These are phyloP conservation scores for Phanerochaete carnosa DNA, from an alignment of 768 basidiomycete genomes.

Conservation along the genomic window DNA sequence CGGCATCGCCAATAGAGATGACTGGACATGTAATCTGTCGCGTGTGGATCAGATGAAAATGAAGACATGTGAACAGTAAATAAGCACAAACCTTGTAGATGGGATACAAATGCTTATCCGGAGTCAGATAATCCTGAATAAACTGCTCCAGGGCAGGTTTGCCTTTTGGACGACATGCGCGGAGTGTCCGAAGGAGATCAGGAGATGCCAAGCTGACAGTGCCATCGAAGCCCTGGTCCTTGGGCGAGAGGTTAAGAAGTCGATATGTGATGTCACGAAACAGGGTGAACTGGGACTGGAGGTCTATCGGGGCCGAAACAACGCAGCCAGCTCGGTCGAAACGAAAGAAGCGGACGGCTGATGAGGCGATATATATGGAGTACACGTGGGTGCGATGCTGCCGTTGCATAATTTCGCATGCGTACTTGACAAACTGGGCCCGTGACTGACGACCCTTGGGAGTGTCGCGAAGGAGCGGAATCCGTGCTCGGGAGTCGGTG, in stretches of 20 bases:
- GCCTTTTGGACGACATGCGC: not conserved
- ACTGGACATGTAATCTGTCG: not conserved
- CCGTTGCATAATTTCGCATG: not conserved
- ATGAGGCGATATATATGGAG: not conserved
- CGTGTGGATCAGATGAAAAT: not conserved
- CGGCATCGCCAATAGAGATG: not conserved
- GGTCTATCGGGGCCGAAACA: not conserved
- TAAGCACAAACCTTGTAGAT: not conserved
- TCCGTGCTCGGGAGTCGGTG: not conserved
- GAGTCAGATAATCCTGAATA: not conserved
- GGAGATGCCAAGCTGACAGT: not conserved
- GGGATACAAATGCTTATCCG: not conserved
- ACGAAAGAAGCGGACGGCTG: not conserved
- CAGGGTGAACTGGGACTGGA: not conserved
- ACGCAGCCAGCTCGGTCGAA: conserved; percentile 3
- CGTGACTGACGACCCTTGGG: not conserved
- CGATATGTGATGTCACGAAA: conserved; percentile 1
- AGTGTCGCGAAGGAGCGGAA: not conserved
- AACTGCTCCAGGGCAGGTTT: not conserved
- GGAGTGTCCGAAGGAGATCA: not conserved
- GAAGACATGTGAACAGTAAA: not conserved
- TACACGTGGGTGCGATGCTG: conserved; percentile 6
- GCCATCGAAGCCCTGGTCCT: not conserved
- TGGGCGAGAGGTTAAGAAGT: not conserved
- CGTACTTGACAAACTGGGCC: not conserved